These are phyloP conservation scores for Aspergillus spinulosporus DNA, from an alignment of 2,329 filamentous ascomycete genomes.

Conservation along the genomic window DNA sequence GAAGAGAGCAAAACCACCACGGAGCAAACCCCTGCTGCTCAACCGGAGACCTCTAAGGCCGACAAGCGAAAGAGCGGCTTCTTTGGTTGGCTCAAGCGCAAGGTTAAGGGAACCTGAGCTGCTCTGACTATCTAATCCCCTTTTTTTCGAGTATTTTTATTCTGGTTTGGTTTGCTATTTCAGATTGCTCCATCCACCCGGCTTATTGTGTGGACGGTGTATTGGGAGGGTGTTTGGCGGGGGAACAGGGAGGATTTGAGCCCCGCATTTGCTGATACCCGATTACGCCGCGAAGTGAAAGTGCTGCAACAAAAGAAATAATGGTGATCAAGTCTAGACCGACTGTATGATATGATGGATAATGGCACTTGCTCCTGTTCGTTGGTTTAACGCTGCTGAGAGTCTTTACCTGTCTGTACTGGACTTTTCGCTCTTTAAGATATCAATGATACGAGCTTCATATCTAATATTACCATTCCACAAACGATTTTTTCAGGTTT, in stretches of 20 bases:
- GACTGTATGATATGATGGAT: slow-evolving; percentile 20
- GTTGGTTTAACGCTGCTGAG: slow-evolving; percentile 14
- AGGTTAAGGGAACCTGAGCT: slow-evolving; percentile 26
- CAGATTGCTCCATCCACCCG: slow-evolving; percentile 5
- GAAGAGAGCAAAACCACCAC: slow-evolving; percentile 23
- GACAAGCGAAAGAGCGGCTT: slow-evolving; percentile 30
- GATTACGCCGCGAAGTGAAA: slow-evolving; percentile 10
- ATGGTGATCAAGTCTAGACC: slow-evolving; percentile 2
- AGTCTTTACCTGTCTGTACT: slow-evolving; percentile 4
- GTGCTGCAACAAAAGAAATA: slow-evolving; percentile 8
- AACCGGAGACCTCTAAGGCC: slow-evolving; percentile 17
- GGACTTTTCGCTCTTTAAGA: slow-evolving; percentile 11
- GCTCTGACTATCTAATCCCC: not conserved
- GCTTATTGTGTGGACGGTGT: slow-evolving; percentile 6
- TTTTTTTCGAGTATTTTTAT: not conserved
- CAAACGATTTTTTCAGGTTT: not conserved
- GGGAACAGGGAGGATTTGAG: slow-evolving; percentile 2
- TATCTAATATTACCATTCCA: not conserved
- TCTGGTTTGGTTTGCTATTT: slow-evolving; percentile 11
- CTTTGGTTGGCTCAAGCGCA: slow-evolving; percentile 33
- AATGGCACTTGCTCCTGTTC: slow-evolving; percentile 13
- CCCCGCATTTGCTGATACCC: slow-evolving; percentile 21
- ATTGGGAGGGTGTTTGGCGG: slow-evolving; percentile 14
- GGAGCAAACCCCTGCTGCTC: slow-evolving; percentile 17
- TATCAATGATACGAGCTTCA: slow-evolving; percentile 8